These are phyloP conservation scores for Vicia sativa DNA, from an alignment of 306 rosid species.

Conservation along the genomic window DNA sequence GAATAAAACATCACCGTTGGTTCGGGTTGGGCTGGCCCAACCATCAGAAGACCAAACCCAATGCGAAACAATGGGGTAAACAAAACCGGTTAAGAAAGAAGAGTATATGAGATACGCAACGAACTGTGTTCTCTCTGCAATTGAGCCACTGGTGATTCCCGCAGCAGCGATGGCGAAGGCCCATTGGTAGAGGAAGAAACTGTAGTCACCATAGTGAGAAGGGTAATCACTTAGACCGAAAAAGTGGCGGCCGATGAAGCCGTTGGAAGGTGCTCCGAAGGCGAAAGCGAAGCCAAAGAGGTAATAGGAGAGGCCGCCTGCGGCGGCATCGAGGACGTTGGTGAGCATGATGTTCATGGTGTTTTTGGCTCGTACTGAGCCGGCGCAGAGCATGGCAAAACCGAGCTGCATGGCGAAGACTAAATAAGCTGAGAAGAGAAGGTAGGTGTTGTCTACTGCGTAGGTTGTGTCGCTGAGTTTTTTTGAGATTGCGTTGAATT, in stretches of 20 bases:
- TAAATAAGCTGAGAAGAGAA: conserved; percentile 77
- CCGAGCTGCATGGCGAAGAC: conserved; percentile 96
- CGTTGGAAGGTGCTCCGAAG: conserved; percentile 71
- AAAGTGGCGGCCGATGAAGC: conserved; percentile 77
- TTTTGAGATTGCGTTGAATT: conserved; percentile 45
- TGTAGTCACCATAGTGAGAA: conserved; percentile 47
- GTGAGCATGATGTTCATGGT: conserved; percentile 97
- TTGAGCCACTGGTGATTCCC: conserved; percentile 83
- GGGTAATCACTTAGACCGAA: conserved; percentile 62
- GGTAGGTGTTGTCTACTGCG: conserved; percentile 53
- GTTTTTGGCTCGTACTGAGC: conserved; percentile 88
- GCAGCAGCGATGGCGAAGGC: conserved; percentile 84
- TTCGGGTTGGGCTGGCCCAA: conserved; percentile 64
- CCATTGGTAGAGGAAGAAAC: conserved; percentile 88
- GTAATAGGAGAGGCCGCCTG: conserved; percentile 77
- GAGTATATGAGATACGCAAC: conserved; percentile 81
- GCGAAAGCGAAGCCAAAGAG: conserved; percentile 86
- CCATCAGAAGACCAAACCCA: conserved; percentile 81
- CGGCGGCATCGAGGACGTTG: conserved; percentile 83
- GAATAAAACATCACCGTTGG: conserved; percentile 36
- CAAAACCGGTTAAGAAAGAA: conserved; percentile 70
- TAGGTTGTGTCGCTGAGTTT: conserved; percentile 52
- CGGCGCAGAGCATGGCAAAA: conserved; percentile 93
- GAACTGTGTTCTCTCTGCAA: conserved; percentile 80
- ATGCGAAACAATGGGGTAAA: conserved; percentile 73